Percentiles rank a stretch among this genome's conserved stretches.
phyloP scores from a whole-genome alignment of 768 basidiomycete genomes.

The Clitopilus hobsonii region DNA sequence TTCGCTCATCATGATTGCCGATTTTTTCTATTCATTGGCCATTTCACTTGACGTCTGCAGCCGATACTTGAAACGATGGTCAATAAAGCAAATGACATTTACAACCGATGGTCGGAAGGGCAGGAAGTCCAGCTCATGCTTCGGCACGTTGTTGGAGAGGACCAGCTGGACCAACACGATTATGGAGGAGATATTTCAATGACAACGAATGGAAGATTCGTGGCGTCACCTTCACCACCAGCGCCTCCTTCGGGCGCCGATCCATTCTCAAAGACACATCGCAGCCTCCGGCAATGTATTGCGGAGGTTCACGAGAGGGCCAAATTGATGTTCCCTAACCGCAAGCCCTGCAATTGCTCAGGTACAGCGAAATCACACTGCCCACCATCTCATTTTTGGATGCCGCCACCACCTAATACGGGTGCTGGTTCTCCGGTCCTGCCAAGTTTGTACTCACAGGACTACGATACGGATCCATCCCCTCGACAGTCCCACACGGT shows the following conservation, averaged over 20 bases:
- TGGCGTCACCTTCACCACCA: constrained; percentile 9
- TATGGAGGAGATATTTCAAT: constrained; percentile 1
- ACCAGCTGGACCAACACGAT: constrained; percentile 9
- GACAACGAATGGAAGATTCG: constrained; percentile 9
- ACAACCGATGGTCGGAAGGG: constrained; percentile 40
- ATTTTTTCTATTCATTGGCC: constrained; percentile 1
- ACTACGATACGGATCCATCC: constrained; percentile 14
- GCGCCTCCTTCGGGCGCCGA: constrained; percentile 20
- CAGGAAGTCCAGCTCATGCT: constrained; percentile 40
- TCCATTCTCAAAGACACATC: constrained; percentile 36
- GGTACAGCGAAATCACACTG: constrained; percentile 19
- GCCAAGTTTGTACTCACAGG: constrained; percentile 30
- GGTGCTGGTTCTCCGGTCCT: constrained; percentile 31
- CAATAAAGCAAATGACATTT: constrained; percentile 45
- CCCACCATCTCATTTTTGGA: constrained; percentile 43
- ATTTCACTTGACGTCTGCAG: constrained; percentile 17
- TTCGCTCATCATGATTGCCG: background rate
- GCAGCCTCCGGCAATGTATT: constrained; percentile 39
- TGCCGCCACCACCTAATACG: constrained; percentile 30
- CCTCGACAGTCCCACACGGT: constrained; percentile 15
- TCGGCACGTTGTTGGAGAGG: constrained; percentile 19
- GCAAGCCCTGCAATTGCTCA: constrained; percentile 41
- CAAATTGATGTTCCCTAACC: constrained; percentile 34
- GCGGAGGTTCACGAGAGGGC: constrained; percentile 43
- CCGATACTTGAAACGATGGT: constrained; percentile 47